phyloP scores from a whole-genome alignment of 2,329 filamentous ascomycete genomes.

The Alternaria brassicicola region DNA sequence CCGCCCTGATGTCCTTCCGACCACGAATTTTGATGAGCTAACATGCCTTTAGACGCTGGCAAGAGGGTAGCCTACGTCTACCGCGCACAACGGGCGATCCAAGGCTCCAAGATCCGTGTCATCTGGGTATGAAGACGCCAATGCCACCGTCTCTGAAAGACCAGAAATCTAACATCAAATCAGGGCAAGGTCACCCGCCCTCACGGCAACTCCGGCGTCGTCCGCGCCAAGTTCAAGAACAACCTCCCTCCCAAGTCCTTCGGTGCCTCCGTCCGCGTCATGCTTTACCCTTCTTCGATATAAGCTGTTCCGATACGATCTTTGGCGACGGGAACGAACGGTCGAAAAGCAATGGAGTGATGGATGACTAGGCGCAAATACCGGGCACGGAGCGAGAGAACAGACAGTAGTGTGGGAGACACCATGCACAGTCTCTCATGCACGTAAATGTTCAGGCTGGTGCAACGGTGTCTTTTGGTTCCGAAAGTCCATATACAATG shows the following conservation, averaged over 20 bases:
- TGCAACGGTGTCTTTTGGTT: conserved; percentile 47
- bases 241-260: conserved; percentile 97
- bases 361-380: conserved; percentile 38
- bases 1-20: not conserved
- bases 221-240: conserved; percentile 95
- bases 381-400: conserved; percentile 38
- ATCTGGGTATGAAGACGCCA: conserved; percentile 63
- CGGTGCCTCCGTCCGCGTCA: conserved; percentile 84
- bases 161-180: not conserved
- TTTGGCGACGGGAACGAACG: conserved; percentile 34
- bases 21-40: conserved; percentile 49
- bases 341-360: conserved; percentile 34
- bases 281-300: conserved; percentile 98
- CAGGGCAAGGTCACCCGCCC: conserved; percentile 81
- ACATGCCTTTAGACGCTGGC: not conserved
- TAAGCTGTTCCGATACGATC: conserved; percentile 59
- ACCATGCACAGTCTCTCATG: conserved; percentile 43
- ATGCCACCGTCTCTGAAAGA: not conserved
- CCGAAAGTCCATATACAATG: conserved; percentile 46
- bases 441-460: conserved; percentile 44
- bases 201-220: conserved; percentile 98
- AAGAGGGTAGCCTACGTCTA: conserved; percentile 69
- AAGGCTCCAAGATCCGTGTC: conserved; percentile 96
- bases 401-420: conserved; percentile 33
- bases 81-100: conserved; percentile 90